Evolutionary conservation across 192 early-diverging fungal species (phyloP), one percentile per base, ranked within the genome.

Genomic region (Coemansia sp.): DNA sequence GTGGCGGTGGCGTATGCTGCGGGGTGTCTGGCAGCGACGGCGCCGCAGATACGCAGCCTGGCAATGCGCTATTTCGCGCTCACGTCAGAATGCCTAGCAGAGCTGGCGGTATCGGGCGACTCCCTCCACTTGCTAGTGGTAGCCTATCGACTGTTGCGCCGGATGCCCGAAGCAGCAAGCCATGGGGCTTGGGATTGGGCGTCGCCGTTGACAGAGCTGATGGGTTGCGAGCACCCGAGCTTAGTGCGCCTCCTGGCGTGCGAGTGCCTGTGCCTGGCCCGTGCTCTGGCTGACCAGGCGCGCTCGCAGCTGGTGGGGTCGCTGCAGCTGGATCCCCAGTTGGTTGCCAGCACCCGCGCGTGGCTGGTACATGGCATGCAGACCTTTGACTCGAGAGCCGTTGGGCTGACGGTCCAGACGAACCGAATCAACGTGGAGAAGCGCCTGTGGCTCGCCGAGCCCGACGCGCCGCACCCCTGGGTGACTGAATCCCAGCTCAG

Each of bases 41-140:
- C 88, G 38, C 92, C 92, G 34, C 92, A 94, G 70, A 73, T 90
- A 12, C 77, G 82, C 62, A 84, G 88, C 79, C 85, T 88, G 50
- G 65, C 65, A 1, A 73, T 76, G 66, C 64, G 41, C 9, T 69
- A 67, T 43, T 82, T 82, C 56, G 28, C 62, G 21, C 9, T 53
- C 0, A 48, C 25, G 14, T 28, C 60, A 0, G 38, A 42, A 14
- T 67, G 65, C 8, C 18, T 76, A n/a, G 69, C 62, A 12, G 55
- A 64, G 60, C 57, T 59, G 13, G 68, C 65, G n/a, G 31, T 45
- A 14, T 47, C 41, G 3, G 60, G 37, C 21, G 38, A n/a, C 4
- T 20, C 43, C 13, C 12, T 11, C 59, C 18, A 65, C 0, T 12
- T 55, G 13, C 67, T 77, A 42, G 56, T 65, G 35, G 67, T 74